Evolutionary conservation across 352 stramenopile genomes (phyloP).

Genomic region (Pythium dissotocum): DNA sequence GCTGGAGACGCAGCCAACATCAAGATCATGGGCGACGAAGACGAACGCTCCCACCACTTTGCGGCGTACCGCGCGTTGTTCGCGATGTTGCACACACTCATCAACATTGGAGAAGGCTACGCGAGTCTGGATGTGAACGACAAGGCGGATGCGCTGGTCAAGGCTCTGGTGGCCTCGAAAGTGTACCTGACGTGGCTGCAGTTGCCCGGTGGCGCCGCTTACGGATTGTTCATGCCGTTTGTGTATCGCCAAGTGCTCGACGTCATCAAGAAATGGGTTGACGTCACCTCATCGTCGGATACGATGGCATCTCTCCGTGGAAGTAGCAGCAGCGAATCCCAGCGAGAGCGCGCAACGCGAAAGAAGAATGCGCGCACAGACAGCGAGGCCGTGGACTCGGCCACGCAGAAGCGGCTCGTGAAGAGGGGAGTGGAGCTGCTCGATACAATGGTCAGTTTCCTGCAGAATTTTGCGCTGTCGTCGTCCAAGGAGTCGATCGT

Average conservation of each 20-base stretch:
- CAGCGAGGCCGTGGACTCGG: slow-evolving; percentile 15
- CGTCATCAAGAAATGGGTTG: slow-evolving; percentile 78
- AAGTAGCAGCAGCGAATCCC: slow-evolving; percentile 1
- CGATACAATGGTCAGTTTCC: slow-evolving; percentile 57
- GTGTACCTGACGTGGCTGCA: slow-evolving; percentile 83
- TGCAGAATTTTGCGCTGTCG: slow-evolving; percentile 61
- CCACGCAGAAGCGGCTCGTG: slow-evolving; percentile 37
- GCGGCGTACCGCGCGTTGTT: slow-evolving; percentile 72
- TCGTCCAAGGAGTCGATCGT: slow-evolving; percentile 73
- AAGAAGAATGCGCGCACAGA: slow-evolving; percentile 16
- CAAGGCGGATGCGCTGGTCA: slow-evolving; percentile 46
- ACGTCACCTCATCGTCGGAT: slow-evolving; percentile 21
- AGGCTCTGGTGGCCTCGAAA: slow-evolving; percentile 69
- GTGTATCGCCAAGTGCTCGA: slow-evolving; percentile 83
- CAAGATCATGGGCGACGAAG: slow-evolving; percentile 37
- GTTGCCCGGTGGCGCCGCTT: slow-evolving; percentile 74
- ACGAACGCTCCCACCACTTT: slow-evolving; percentile 30
- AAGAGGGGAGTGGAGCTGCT: slow-evolving; percentile 62
- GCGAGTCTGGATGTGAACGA: slow-evolving; percentile 34
- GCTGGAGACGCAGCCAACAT: slow-evolving; percentile 24
- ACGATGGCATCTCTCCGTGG: slow-evolving; percentile 18
- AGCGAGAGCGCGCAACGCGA: slow-evolving; percentile 18
- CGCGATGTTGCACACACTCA: slow-evolving; percentile 50
- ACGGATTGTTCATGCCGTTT: slow-evolving; percentile 85
- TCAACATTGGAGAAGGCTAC: slow-evolving; percentile 66